Evolutionary conservation across 345 rosid species (phyloP).

Genomic region (Syzygium jambos): DNA sequence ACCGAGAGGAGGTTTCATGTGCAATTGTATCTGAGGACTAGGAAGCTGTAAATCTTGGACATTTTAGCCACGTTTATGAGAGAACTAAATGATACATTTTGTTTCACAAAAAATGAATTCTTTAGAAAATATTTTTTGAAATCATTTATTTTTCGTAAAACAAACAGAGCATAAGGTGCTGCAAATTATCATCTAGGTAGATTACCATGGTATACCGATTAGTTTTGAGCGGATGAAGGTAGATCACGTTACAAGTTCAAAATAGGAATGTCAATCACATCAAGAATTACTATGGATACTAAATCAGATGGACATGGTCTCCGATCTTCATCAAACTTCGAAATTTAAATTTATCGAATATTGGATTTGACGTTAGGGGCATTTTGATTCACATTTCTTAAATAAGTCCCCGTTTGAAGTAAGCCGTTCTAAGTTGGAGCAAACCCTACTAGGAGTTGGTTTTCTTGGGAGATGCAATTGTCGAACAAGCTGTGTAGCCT

Average conservation of each 20-base stretch:
- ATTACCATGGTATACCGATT: background rate
- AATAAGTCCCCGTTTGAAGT: background rate
- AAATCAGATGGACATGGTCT: background rate
- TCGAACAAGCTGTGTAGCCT: background rate
- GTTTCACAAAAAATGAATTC: too few species aligned
- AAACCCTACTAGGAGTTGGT: background rate
- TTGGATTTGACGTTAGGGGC: background rate
- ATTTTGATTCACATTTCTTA: background rate
- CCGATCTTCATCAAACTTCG: background rate
- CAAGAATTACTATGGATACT: background rate
- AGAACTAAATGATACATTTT: too few species aligned
- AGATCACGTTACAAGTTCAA: background rate
- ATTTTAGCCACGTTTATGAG: background rate
- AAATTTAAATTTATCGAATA: background rate
- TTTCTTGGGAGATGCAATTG: background rate
- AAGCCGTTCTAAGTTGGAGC: background rate
- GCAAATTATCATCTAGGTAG: background rate
- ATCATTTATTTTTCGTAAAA: background rate
- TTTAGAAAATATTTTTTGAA: too few species aligned
- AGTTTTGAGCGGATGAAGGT: background rate
- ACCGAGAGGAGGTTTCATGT: background rate
- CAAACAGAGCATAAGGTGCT: background rate
- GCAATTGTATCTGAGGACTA: too few species aligned
- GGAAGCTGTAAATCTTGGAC: background rate
- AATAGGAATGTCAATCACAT: background rate